Conservation (phyloP, 106 monocot species). For the Allium fistulosum region DNA sequence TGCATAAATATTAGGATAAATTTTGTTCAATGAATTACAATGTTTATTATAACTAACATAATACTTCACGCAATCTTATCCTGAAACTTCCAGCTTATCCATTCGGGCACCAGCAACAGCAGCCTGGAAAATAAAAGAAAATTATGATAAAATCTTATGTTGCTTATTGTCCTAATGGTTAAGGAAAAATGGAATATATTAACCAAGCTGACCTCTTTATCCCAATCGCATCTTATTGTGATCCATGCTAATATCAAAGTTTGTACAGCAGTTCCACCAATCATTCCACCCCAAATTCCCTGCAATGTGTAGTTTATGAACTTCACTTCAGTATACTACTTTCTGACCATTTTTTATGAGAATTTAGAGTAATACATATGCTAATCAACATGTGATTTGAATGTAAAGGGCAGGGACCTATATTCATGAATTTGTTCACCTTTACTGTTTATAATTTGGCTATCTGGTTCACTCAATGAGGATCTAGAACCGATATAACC, state of each 20-base stretch:
- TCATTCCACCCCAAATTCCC: conserved; percentile 88
- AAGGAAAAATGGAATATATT: neutral
- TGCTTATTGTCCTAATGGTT: neutral
- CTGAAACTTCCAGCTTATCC: conserved; percentile 15
- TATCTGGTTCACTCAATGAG: too few relatives aligned
- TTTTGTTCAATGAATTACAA: too few relatives aligned
- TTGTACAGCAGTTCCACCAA: conserved; percentile 71
- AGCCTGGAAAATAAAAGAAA: conserved; percentile 19
- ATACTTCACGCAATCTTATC: neutral
- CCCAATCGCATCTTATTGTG: conserved; percentile 60
- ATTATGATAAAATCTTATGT: neutral
- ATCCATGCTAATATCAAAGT: conserved; percentile 46
- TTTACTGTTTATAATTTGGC: too few relatives aligned
- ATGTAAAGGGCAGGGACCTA: neutral
- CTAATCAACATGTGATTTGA: too few relatives aligned
- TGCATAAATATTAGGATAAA: too few relatives aligned
- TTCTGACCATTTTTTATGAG: neutral
- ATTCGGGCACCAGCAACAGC: conserved; percentile 23
- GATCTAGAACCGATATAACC: too few relatives aligned
- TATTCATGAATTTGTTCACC: neutral
- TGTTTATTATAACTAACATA: too few relatives aligned
- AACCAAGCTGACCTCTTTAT: conserved; percentile 43
- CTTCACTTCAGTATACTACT: neutral
- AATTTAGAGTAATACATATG: neutral
- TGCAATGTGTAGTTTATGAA: conserved; percentile 3